Base-by-base conservation (phyloP, 352 stramenopile genomes). In the Phytophthora tentaculata region DNA sequence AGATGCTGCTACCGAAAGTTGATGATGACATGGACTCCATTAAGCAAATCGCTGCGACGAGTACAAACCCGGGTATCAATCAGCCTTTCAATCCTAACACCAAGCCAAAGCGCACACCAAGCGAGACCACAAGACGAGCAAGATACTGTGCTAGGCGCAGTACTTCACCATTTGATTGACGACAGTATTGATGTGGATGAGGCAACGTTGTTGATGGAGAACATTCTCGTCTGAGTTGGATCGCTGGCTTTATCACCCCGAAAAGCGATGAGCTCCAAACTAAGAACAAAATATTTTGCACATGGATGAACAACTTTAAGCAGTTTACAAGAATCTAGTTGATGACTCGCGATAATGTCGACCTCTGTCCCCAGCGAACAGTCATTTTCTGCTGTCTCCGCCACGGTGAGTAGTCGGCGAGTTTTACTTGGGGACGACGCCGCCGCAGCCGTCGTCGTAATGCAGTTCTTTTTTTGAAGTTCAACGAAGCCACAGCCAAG, bases 321-420 rank as follows among this genome's bases (percentile, higher is more conserved):
- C 17, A 50, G 1, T 69, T 62, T 24, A 57, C 59, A 5, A 16
- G 60, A 50, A 74, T 74, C 14, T 12, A 63, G 57, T 61, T 22
- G n/a, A 69, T 65, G 60, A 39, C 55, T 20, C 49, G 54, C 1
- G 58, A 73, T 19, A 61, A 64, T 61, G 49, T 59, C 66, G 24
- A 65, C 66, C 22, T 73, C 60, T 0, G 66, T 66, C 35, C 48
- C 64, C 9, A 72, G 57, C 10, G 39, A 72, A 19, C 28, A 63
- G 44, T 57, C 57, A 0, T 72, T 67, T 44, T 72, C 57, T 3
- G 29, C 19, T 32, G 52, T 51, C n/a, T 44, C 57, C 3, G 22
- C 56, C 1, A 64, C 57, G 1, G 28, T 72, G 2, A 67, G 57
- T 35, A 48, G 23, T 47, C 39, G n/a, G n/a, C n/a, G n/a, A n/a